Base-by-base conservation (phyloP, 768 basidiomycete species). In the Nevesoporus exiguus region DNA sequence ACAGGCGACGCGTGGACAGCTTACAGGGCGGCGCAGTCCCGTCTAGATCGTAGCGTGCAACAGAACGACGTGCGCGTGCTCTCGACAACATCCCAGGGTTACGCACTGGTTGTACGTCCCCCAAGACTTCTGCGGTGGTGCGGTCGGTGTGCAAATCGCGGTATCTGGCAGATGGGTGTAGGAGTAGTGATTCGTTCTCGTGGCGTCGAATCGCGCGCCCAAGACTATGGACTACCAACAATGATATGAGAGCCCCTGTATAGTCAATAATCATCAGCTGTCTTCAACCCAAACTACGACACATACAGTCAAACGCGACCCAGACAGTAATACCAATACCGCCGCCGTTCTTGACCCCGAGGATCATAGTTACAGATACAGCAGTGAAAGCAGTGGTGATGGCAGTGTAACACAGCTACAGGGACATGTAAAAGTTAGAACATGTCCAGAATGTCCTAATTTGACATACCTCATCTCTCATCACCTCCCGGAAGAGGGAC, bases 391-490 rank as follows among this genome's bases (percentile, higher is more conserved):
- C 73, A 17, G 80, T 78, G 52, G 82, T 78, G 52, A 80, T 74
- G 1, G 79, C 76, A 2, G 81, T 81, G 58, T 84, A 83, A 36
- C 76, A 72, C 11, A 84, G 61, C 83, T 85, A 13, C 37, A 19
- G 10, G 22, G 44, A 15, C 22, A 51, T 44, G 21, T 17, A 19
- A 19, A 22, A 30, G 47, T 41, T 17, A 53, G 41, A 22, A 37
- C 29, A 24, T 21, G 44, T 39, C 39, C 33, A 29, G 10, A 45
- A 11, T 14, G 22, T 51, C 5, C 21, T n/a, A n/a, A 44, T 36
- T 52, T 39, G 59, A 42, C n/a, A n/a, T 60, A 84, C 84, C 76
- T 86, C 85, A 63, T 86, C 79, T 58, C 76, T 79, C 70, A 86
- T 77, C 30, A 82, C 82, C 61, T 76, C 65, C 27, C 74, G 77